Evolutionary conservation across 2,329 filamentous ascomycete species (phyloP).

Genomic region (Ceratocystis albifundus): DNA sequence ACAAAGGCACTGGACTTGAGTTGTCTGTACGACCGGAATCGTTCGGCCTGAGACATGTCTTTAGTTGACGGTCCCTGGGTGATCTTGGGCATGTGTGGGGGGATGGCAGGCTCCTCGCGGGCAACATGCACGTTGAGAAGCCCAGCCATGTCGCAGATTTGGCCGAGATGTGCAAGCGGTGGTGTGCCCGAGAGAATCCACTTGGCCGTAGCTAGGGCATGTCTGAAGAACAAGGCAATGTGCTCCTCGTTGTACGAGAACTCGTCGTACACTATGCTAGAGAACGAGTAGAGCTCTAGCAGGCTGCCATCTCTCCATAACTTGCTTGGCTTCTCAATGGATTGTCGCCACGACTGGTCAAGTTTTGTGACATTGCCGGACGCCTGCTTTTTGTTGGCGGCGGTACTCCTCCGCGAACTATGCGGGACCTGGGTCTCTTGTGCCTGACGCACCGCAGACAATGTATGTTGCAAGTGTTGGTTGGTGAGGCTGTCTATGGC

Average conservation of each 20-base stretch:
- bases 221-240: constrained; percentile 30
- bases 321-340: not conserved
- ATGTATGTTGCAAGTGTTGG: not conserved
- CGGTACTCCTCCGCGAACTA: constrained; percentile 4
- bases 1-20: constrained; percentile 31
- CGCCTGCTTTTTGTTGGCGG: not conserved
- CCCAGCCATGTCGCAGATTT: constrained; percentile 31
- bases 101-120: constrained; percentile 29
- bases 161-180: constrained; percentile 30
- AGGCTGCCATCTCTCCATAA: constrained; percentile 24
- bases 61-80: constrained; percentile 29
- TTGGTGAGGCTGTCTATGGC: constrained; percentile 14
- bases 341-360: constrained; percentile 8
- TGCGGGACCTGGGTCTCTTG: constrained; percentile 14
- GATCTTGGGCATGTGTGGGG: constrained; percentile 31
- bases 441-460: not conserved
- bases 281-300: constrained; percentile 33
- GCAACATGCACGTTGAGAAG: constrained; percentile 34
- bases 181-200: constrained; percentile 38
- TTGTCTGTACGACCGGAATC: constrained; percentile 29
- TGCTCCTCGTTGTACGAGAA: constrained; percentile 33
- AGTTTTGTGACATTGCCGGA: not conserved
- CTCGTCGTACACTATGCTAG: constrained; percentile 35
- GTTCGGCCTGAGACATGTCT: constrained; percentile 30
- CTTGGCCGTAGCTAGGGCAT: constrained; percentile 30